These are phyloP conservation scores for Geum urbanum DNA, from an alignment of 306 rosid genomes.

Conservation along the genomic window DNA sequence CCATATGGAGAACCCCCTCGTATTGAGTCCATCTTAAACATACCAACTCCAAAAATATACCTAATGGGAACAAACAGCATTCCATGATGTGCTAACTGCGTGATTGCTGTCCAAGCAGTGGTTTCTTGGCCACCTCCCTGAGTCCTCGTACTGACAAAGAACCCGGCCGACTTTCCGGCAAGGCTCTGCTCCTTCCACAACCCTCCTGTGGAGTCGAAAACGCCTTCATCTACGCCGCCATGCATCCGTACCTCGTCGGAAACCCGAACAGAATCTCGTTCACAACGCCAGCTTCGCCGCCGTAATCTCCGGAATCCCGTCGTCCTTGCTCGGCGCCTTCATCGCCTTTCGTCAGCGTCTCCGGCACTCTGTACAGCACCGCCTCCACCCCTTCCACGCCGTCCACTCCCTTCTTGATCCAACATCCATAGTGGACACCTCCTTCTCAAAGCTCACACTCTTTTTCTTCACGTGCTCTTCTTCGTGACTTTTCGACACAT, in stretches of 20 bases:
- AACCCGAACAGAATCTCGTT: constrained; percentile 83
- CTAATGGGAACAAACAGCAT: constrained; percentile 94
- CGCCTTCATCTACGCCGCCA: constrained; percentile 99
- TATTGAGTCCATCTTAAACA: constrained; percentile 81
- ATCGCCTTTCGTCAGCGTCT: constrained; percentile 64
- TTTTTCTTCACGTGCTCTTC: constrained; percentile 51
- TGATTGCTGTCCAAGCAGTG: constrained; percentile 95
- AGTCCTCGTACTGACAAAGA: constrained; percentile 90
- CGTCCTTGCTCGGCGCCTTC: constrained; percentile 72
- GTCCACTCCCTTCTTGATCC: constrained; percentile 84
- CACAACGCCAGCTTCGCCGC: constrained; percentile 54
- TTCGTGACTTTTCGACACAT: constrained; percentile 42
- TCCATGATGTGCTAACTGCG: constrained; percentile 91
- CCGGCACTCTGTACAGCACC: constrained; percentile 70
- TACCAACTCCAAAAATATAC: constrained; percentile 86
- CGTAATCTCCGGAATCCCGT: constrained; percentile 52
- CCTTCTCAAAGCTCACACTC: constrained; percentile 83
- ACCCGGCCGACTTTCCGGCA: constrained; percentile 89
- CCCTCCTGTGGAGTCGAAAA: constrained; percentile 82
- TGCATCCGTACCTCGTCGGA: constrained; percentile 82
- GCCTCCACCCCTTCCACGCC: constrained; percentile 74
- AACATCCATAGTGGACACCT: constrained; percentile 40
- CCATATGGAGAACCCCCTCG: constrained; percentile 97
- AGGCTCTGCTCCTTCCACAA: constrained; percentile 88
- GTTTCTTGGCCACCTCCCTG: constrained; percentile 99